phyloP scores from a whole-genome alignment of 2,329 filamentous ascomycete genomes.

The Onygenales sp. region DNA sequence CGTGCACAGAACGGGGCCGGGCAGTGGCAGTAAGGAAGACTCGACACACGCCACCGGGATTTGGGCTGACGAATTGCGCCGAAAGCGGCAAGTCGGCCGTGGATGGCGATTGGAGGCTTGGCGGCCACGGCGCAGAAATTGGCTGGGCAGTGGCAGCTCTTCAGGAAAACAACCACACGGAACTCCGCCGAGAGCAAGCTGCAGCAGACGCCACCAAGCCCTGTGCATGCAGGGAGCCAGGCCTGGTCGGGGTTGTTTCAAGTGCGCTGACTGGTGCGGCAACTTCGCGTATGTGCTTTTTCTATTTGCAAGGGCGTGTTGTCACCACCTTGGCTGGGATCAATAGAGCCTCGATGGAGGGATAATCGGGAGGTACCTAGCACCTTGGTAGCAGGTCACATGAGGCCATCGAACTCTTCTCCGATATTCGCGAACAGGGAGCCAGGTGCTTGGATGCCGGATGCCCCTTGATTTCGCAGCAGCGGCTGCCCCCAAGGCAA shows the following conservation, averaged over 20 bases:
- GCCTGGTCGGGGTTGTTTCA: neutral
- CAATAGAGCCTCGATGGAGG: neutral
- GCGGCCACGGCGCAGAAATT: too few relatives aligned
- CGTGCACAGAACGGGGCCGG: too few relatives aligned
- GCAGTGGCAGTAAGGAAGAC: too few relatives aligned
- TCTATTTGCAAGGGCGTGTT: neutral
- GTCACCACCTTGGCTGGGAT: neutral
- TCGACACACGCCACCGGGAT: too few relatives aligned
- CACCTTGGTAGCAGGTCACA: too few relatives aligned
- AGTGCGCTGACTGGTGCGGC: neutral
- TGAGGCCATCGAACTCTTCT: too few relatives aligned
- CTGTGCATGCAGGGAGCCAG: neutral
- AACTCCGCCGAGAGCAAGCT: neutral
- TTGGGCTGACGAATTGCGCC: too few relatives aligned
- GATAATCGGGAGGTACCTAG: neutral
- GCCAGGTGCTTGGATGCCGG: neutral
- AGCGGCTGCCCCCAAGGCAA: too few relatives aligned
- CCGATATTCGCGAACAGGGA: too few relatives aligned
- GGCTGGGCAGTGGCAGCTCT: neutral
- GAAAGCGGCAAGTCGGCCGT: too few relatives aligned
- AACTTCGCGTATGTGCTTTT: neutral
- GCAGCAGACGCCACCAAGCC: neutral
- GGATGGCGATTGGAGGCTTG: too few relatives aligned
- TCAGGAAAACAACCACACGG: neutral
- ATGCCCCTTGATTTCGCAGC: neutral